phyloP scores from a whole-genome alignment of 306 rosid species.

The Urtica urens region DNA sequence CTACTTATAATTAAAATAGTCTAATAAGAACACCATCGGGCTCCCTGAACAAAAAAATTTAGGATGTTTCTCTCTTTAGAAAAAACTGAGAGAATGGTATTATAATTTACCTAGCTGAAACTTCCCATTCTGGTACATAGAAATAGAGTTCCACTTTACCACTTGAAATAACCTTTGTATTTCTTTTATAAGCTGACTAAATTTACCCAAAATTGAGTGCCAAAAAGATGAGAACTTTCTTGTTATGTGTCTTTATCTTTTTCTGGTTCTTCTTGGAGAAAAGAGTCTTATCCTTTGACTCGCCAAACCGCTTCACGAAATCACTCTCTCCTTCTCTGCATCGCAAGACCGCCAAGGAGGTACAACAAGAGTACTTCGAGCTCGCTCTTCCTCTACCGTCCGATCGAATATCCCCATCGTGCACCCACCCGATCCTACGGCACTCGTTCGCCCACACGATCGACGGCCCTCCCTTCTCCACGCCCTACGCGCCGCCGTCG shows the following conservation, averaged over 20 bases:
- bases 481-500: constrained; percentile 42
- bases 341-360: too few relatives aligned
- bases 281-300: neutral
- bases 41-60: too few relatives aligned
- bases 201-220: neutral
- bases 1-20: too few relatives aligned
- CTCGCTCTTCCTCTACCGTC: constrained; percentile 37
- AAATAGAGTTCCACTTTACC: neutral
- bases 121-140: neutral
- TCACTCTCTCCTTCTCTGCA: neutral
- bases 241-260: neutral
- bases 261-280: neutral
- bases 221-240: neutral
- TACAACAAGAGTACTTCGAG: constrained; percentile 50
- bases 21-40: too few relatives aligned
- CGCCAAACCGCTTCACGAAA: constrained; percentile 29
- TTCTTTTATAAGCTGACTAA: neutral
- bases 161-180: neutral
- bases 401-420: constrained; percentile 33
- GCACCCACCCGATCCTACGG: constrained; percentile 36
- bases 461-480: constrained; percentile 48
- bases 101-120: neutral
- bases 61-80: too few relatives aligned
- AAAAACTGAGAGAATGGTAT: too few relatives aligned
- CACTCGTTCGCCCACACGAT: constrained; percentile 69